Conservation (phyloP, 257 asterid species). For the Forsythia suspensa region DNA sequence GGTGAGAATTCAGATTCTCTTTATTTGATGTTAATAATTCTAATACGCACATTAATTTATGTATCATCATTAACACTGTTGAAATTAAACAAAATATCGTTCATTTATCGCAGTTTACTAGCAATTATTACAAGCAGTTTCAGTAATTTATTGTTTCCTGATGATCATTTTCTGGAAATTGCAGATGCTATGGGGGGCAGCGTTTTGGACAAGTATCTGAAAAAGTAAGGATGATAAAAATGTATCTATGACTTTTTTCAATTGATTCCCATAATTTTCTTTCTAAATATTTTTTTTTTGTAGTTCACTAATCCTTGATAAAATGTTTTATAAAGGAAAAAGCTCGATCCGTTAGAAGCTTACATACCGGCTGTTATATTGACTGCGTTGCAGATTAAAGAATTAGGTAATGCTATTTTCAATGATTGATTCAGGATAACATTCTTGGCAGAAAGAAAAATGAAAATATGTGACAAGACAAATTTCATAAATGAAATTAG, state of each 20-base stretch:
- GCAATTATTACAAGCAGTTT: neutral
- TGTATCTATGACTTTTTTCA: neutral
- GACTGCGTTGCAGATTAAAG: slow-evolving; percentile 85
- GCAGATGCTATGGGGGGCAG: slow-evolving; percentile 73
- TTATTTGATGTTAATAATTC: neutral
- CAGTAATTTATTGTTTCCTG: neutral
- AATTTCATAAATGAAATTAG: too few species aligned
- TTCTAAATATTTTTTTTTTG: slow-evolving; percentile 1
- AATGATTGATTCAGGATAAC: neutral
- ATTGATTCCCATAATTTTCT: slow-evolving; percentile 2
- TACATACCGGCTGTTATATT: slow-evolving; percentile 87
- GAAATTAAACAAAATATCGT: slow-evolving; percentile 11
- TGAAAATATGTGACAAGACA: too few species aligned
- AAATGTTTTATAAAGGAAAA: slow-evolving; percentile 57
- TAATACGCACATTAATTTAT: neutral
- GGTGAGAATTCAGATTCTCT: slow-evolving; percentile 28
- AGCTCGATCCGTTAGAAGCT: slow-evolving; percentile 90
- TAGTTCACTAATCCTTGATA: slow-evolving; percentile 7
- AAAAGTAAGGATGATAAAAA: slow-evolving; percentile 47
- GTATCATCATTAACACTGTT: neutral
- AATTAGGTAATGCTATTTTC: slow-evolving; percentile 57
- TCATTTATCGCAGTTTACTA: neutral
- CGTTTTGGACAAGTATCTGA: slow-evolving; percentile 70
- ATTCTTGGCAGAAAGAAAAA: too few species aligned
- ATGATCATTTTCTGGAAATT: slow-evolving; percentile 26